Base-by-base conservation (phyloP, 768 basidiomycete species). In the Suillus luteus region DNA sequence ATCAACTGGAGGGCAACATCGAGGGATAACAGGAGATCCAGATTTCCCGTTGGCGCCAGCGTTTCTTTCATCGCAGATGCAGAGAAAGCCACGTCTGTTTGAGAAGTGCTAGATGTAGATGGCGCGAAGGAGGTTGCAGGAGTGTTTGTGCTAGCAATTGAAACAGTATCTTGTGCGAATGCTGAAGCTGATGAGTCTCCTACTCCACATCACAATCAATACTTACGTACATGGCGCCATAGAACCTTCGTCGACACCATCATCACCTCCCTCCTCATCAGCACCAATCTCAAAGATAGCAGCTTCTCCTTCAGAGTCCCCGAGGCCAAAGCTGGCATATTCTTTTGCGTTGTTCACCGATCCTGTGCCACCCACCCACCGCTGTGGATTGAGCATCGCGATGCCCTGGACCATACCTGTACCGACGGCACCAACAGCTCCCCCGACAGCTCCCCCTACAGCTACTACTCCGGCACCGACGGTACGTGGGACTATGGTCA, bases 401-500 rank as follows among this genome's bases (percentile, higher is more conserved):
- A 95, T 88, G 1, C 94, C 94, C 63, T 89, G 90, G 3, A 88
- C 93, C 2, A 93, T 91, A 9, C 88, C 91, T 2, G 79, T 86
- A 0, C 90, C 87, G 3, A 89, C 90, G 0, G 87, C 86, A 58
- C 87, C 83, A 38, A 89, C 75, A 0, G 83, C 88, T 14, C 85
- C 88, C 9, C 89, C 88, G 9, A 91, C 88, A 4, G 82, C 86
- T 63, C 72, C 84, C 7, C 82, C 77, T 33, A 72, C 69, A 0
- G 70, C 78, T 12, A 89, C 87, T 1, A 91, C 91, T 0, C 89
- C 88, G 3, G 88, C 87, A 22, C 88, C 88, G 5, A 85, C 84
- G 1, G 90, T 87, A 15, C 92, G 87, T 0, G 96, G 96, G 2
- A 99, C 95, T 73, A 99, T 96, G 1, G 96, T 97, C 19, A 99